Evolutionary conservation across 2,329 filamentous ascomycete species (phyloP).

Genomic region (Pseudogymnoascus sp.): DNA sequence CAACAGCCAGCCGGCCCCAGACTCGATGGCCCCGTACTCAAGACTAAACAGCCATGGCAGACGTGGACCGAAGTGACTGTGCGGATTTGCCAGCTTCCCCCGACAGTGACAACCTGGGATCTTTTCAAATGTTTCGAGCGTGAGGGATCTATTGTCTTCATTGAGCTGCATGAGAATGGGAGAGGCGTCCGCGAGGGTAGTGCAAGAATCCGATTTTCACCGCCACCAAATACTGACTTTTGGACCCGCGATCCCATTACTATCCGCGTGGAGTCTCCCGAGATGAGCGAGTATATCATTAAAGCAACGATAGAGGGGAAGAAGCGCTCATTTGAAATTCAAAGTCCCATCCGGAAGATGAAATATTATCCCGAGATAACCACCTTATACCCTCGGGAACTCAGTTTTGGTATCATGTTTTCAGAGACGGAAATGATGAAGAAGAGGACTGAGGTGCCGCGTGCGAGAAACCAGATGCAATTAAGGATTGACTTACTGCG

Average conservation of each 20-base stretch:
- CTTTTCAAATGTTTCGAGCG: slow-evolving; percentile 44
- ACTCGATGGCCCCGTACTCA: background rate
- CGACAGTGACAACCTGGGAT: slow-evolving; percentile 32
- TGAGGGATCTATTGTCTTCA: slow-evolving; percentile 44
- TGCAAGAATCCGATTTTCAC: slow-evolving; percentile 48
- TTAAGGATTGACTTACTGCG: slow-evolving; percentile 34
- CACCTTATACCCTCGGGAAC: slow-evolving; percentile 34
- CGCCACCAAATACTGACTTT: slow-evolving; percentile 43
- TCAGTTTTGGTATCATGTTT: slow-evolving; percentile 56
- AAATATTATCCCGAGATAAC: slow-evolving; percentile 31
- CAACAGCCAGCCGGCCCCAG: background rate
- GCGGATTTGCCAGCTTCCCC: slow-evolving; percentile 27
- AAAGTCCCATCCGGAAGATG: slow-evolving; percentile 28
- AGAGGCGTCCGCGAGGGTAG: slow-evolving; percentile 31
- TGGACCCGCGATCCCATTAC: slow-evolving; percentile 34
- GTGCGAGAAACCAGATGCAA: slow-evolving; percentile 21
- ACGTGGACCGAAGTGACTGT: slow-evolving; percentile 27
- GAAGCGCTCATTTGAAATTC: slow-evolving; percentile 16
- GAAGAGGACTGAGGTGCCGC: slow-evolving; percentile 39
- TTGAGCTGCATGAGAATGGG: slow-evolving; percentile 45
- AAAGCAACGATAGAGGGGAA: background rate
- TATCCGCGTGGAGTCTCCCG: slow-evolving; percentile 18
- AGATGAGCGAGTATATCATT: slow-evolving; percentile 15
- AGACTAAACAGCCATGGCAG: slow-evolving; percentile 26
- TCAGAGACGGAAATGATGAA: slow-evolving; percentile 47